Conservation (phyloP, 1,139 yeast species). For the Geotrichum bryndzae region DNA sequence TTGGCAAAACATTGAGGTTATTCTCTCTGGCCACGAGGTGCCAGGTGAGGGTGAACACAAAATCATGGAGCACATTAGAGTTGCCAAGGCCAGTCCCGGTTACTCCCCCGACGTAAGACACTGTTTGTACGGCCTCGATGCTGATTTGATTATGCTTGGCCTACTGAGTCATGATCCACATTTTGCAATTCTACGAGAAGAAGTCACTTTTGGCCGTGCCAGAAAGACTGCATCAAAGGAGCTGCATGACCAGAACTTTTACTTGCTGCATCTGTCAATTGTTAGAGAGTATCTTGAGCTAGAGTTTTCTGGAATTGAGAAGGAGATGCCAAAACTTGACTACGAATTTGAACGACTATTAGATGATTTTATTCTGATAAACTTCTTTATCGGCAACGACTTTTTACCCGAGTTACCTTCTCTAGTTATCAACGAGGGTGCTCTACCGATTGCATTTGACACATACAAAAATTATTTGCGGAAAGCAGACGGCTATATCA, state of each 20-base stretch:
- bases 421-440: constrained; percentile 88
- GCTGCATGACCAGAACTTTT: constrained; percentile 75
- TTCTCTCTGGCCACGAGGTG: constrained; percentile 91
- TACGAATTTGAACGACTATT: constrained; percentile 83
- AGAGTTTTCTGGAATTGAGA: constrained; percentile 70
- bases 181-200: constrained; percentile 90
- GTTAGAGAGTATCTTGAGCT: constrained; percentile 85
- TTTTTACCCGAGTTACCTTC: constrained; percentile 97
- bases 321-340: constrained; percentile 49
- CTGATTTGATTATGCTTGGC: constrained; percentile 94
- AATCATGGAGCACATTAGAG: constrained; percentile 87
- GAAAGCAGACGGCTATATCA: constrained; percentile 76
- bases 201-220: constrained; percentile 73
- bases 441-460: constrained; percentile 81
- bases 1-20: constrained; percentile 80
- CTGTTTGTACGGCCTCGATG: constrained; percentile 94
- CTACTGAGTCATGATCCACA: constrained; percentile 95
- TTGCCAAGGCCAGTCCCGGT: constrained; percentile 76
- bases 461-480: constrained; percentile 79
- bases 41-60: constrained; percentile 99
- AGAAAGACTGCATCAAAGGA: constrained; percentile 45
- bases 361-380: constrained; percentile 87
- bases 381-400: constrained; percentile 96
- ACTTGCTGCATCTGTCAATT: constrained; percentile 72
- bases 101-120: constrained; percentile 87